These are phyloP conservation scores for Alternaria sp. DNA, from an alignment of 2,329 filamentous ascomycete genomes.

Conservation along the genomic window DNA sequence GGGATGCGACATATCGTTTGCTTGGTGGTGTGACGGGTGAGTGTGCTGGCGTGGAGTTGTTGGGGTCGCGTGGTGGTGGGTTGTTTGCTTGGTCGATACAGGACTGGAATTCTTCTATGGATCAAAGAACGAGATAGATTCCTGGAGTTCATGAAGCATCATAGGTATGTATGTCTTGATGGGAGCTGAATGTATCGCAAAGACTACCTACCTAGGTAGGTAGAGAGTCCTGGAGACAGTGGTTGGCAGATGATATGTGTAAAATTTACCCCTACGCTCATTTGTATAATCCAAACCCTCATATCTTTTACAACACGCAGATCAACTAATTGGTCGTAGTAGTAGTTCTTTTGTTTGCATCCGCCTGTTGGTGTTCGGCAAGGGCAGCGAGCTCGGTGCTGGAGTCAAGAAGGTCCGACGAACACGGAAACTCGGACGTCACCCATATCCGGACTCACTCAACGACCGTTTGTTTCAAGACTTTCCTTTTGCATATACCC, in stretches of 20 bases:
- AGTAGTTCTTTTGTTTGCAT: background rate
- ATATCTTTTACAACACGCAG: background rate
- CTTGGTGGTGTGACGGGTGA: background rate
- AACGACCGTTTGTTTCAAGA: background rate
- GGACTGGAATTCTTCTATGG: background rate
- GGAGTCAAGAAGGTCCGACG: background rate
- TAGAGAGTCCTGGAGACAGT: background rate
- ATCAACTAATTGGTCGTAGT: background rate
- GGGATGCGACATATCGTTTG: background rate
- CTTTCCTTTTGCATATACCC: background rate
- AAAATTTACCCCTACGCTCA: background rate
- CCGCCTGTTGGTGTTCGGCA: background rate
- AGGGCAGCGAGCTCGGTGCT: background rate
- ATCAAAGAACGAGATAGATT: background rate
- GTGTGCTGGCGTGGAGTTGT: background rate
- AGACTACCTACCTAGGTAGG: no score
- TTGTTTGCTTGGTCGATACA: background rate
- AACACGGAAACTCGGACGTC: background rate
- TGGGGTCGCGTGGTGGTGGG: background rate
- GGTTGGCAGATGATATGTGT: background rate
- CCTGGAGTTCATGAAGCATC: background rate
- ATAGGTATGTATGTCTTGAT: background rate
- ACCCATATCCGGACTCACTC: background rate
- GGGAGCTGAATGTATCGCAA: background rate
- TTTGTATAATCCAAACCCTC: background rate